These are phyloP conservation scores for Platismatia glauca DNA, from an alignment of 495 filamentous ascomycete species.

Conservation along the genomic window DNA sequence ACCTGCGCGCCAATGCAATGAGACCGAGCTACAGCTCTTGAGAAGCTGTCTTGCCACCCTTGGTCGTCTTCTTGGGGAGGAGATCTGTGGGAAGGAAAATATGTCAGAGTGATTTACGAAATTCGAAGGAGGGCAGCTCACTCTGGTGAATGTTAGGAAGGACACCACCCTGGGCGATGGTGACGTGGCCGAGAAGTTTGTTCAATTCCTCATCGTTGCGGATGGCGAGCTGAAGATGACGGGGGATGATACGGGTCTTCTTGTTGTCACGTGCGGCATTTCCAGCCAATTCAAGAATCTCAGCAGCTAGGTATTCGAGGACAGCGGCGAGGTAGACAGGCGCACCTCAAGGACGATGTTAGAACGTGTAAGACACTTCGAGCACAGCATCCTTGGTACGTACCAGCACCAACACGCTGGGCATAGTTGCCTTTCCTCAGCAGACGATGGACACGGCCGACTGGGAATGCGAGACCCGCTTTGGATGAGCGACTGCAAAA, in stretches of 20 bases:
- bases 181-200: slow-evolving; percentile 98
- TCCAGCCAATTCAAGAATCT: slow-evolving; percentile 95
- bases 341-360: slow-evolving; percentile 51
- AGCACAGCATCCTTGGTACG: slow-evolving; percentile 23
- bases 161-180: slow-evolving; percentile 99
- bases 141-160: slow-evolving; percentile 98
- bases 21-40: slow-evolving; percentile 72
- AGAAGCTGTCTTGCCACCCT: slow-evolving; percentile 80
- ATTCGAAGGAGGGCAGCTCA: slow-evolving; percentile 41
- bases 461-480: slow-evolving; percentile 97
- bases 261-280: slow-evolving; percentile 99
- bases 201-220: slow-evolving; percentile 99
- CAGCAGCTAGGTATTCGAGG: slow-evolving; percentile 94
- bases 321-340: slow-evolving; percentile 98
- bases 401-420: slow-evolving; percentile 96
- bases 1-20: slow-evolving; percentile 31
- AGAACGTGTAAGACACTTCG: slow-evolving; percentile 20
- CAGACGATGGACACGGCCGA: slow-evolving; percentile 99
- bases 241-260: slow-evolving; percentile 99
- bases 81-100: slow-evolving; percentile 53
- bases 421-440: slow-evolving; percentile 99
- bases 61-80: slow-evolving; percentile 94
- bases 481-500: slow-evolving; percentile 84
- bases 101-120: slow-evolving; percentile 26
- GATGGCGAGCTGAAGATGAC: slow-evolving; percentile 98